Percentiles rank a stretch among this genome's conserved stretches.
Evolutionary conservation across 768 basidiomycete genomes (phyloP).

Genomic region (Suillus occidentalis): DNA sequence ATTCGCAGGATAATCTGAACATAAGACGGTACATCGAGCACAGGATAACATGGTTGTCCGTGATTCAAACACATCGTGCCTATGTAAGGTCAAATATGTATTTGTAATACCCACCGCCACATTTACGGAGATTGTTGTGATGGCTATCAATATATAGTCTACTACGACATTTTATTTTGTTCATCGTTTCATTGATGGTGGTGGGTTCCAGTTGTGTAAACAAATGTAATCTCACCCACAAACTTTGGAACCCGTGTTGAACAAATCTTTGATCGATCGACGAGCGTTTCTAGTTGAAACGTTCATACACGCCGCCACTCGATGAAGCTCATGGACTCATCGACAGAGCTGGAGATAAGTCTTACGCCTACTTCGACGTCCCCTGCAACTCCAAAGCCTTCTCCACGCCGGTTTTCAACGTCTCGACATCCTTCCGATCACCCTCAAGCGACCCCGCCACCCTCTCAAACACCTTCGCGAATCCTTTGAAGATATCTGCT

Average conservation of each 20-base stretch:
- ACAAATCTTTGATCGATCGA: background rate
- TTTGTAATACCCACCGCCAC: too few species aligned
- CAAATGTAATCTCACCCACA: background rate
- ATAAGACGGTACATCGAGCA: too few species aligned
- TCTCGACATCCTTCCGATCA: constrained; percentile 36
- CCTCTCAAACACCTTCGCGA: constrained; percentile 43
- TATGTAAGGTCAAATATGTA: too few species aligned
- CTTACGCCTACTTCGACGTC: constrained; percentile 10
- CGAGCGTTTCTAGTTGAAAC: background rate
- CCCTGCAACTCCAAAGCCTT: constrained; percentile 33
- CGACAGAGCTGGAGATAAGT: background rate
- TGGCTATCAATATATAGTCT: too few species aligned
- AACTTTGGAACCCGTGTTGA: background rate
- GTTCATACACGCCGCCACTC: background rate
- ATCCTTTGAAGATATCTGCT: constrained; percentile 43
- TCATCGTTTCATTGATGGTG: too few species aligned
- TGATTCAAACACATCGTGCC: too few species aligned
- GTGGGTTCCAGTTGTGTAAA: background rate
- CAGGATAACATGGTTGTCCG: too few species aligned
- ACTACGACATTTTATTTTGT: too few species aligned
- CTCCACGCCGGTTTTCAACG: constrained; percentile 41
- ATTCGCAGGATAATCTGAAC: too few species aligned
- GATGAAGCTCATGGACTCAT: background rate
- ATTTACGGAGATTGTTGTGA: too few species aligned
- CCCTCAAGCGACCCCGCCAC: constrained; percentile 37